Evolutionary conservation across 2,329 filamentous ascomycete species (phyloP), one percentile per base, ranked within the genome.

Genomic region (Hypomyces perniciosus): DNA sequence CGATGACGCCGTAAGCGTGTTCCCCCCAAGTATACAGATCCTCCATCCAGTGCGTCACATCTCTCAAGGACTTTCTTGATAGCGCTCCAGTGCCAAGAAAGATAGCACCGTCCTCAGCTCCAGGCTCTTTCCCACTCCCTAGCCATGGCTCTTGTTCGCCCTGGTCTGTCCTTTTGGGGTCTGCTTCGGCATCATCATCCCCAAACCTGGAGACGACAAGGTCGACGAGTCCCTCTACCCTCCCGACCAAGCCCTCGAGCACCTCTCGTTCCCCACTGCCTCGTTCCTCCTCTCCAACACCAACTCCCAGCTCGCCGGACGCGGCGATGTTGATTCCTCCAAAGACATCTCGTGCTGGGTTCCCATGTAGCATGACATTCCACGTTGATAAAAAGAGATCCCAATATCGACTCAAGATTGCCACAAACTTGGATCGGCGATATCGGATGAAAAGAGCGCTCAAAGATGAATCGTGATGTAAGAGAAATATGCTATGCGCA

Each of bases 221-320:
- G 68, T 99, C 93, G 5, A 95, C 80, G 37, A 99, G 75, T 1
- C 93, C 93, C 46, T 93, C 85, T 27, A 89, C 88, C 50, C 88
- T 78, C 8, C 77, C 78, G 1, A 90, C 83, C 55, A 96, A 82
- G n/a, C 90, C 90, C 67, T 97, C 92, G 1, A 99, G 74, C 0
- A 97, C 92, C 60, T 95, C 92, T 60, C 92, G 79, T 71, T 97
- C 92, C 31, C 90, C 90, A 64, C 92, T 96, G 4, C 92, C 92
- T 66, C 90, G 86, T 50, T 96, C 89, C 71, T 97, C 93, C 66
- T 97, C 93, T 13, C 93, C 93, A 1, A 97, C 93, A 0, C 93
- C 93, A 42, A 96, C 81, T 12, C 93, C 93, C 28, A 97, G 79
- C 69, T 97, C 92, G 13, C 93, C 92, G 33, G 89, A 90, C 6